phyloP scores from a whole-genome alignment of 371 early-diverging fungal species.

The Zychaea mexicana region DNA sequence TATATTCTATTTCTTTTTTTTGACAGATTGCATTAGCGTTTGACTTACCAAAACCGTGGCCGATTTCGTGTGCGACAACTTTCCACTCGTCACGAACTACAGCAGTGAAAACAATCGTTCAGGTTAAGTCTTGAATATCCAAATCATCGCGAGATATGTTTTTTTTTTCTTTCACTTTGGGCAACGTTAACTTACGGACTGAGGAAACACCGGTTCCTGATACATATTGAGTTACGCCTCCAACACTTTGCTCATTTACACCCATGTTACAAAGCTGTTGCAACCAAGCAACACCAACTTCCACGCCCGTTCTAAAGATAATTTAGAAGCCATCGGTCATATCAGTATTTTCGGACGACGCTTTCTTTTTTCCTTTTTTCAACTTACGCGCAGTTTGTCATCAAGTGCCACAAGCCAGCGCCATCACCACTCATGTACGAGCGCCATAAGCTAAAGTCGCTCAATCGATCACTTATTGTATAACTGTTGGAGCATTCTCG shows the following conservation, averaged over 20 bases:
- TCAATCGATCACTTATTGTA: conserved; percentile 76
- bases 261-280: conserved; percentile 70
- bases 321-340: background rate
- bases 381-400: conserved; percentile 82
- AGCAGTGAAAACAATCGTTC: background rate
- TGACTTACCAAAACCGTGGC: conserved; percentile 79
- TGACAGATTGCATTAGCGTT: background rate
- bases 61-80: conserved; percentile 94
- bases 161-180: no score
- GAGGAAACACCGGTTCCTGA: conserved; percentile 90
- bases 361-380: background rate
- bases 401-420: conserved; percentile 91
- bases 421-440: conserved; percentile 66
- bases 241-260: conserved; percentile 33
- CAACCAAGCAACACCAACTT: conserved; percentile 95
- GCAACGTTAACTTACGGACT: conserved; percentile 58
- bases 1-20: background rate
- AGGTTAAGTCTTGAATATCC: background rate
- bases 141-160: background rate
- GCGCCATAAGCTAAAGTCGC: conserved; percentile 91
- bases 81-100: conserved; percentile 86
- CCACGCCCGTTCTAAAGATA: conserved; percentile 63
- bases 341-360: no score
- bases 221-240: conserved; percentile 53
- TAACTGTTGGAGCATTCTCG: conserved; percentile 73